These are phyloP conservation scores for Sapria himalayana DNA, from an alignment of 345 rosid genomes.

Conservation along the genomic window DNA sequence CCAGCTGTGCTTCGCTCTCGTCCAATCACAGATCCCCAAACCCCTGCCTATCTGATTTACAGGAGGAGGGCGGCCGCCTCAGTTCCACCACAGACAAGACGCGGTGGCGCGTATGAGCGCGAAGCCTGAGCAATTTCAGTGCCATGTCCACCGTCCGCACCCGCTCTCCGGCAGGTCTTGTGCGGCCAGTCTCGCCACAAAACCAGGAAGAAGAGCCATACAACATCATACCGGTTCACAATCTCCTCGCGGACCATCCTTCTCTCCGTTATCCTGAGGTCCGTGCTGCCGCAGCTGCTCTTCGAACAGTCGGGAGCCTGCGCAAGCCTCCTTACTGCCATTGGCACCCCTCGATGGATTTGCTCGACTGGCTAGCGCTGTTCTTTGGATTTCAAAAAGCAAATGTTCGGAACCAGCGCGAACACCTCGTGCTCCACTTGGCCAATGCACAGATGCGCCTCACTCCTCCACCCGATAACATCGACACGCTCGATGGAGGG, in stretches of 20 bases:
- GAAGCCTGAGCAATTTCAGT: too few relatives aligned
- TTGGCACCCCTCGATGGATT: constrained; percentile 69
- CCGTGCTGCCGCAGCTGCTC: constrained; percentile 74
- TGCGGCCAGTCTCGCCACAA: constrained; percentile 12
- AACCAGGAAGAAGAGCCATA: constrained; percentile 32
- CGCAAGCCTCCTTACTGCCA: constrained; percentile 48
- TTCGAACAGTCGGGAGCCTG: constrained; percentile 66
- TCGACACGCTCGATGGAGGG: constrained; percentile 48
- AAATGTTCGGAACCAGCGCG: constrained; percentile 80
- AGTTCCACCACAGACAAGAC: too few relatives aligned
- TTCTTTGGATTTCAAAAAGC: constrained; percentile 75
- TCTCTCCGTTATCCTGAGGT: constrained; percentile 83
- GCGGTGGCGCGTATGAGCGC: too few relatives aligned
- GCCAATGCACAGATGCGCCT: constrained; percentile 97
- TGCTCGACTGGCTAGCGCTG: constrained; percentile 69
- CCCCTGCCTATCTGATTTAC: too few relatives aligned
- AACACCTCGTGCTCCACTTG: constrained; percentile 77
- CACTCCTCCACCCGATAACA: constrained; percentile 71
- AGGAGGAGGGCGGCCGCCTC: too few relatives aligned
- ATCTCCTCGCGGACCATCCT: constrained; percentile 88
- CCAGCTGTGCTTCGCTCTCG: too few relatives aligned
- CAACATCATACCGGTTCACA: constrained; percentile 81
- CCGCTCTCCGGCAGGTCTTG: constrained; percentile 12
- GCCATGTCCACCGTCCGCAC: too few relatives aligned
- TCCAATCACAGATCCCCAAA: too few relatives aligned